Percentiles rank a stretch among this genome's conserved stretches.
Conservation (phyloP, 306 rosid species). For the Morella rubra region DNA sequence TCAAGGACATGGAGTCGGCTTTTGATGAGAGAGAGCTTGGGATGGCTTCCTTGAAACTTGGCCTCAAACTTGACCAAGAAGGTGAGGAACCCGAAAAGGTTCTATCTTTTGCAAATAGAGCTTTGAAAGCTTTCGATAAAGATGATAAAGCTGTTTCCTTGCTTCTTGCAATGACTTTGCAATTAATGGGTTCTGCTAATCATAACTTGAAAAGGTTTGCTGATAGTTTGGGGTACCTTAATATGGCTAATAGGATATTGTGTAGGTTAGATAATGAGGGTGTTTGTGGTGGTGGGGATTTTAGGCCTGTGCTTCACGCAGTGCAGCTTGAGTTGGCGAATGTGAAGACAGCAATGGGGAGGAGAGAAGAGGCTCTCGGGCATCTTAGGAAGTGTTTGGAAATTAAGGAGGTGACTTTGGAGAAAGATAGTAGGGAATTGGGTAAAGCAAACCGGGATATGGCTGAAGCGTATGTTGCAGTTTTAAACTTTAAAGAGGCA, state of each 20-base stretch:
- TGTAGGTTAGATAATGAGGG: slow-evolving; percentile 64
- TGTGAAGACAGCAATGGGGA: slow-evolving; percentile 85
- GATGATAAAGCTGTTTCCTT: slow-evolving; percentile 56
- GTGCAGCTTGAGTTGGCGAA: slow-evolving; percentile 80
- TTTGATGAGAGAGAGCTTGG: slow-evolving; percentile 73
- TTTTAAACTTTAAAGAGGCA: slow-evolving; percentile 78
- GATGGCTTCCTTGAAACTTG: slow-evolving; percentile 77
- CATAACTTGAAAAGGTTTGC: slow-evolving; percentile 64
- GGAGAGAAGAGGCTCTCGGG: slow-evolving; percentile 89
- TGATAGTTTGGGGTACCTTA: slow-evolving; percentile 84
- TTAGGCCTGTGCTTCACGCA: slow-evolving; percentile 80
- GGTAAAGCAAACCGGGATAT: slow-evolving; percentile 71
- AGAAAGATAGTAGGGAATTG: slow-evolving; percentile 64
- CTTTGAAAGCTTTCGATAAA: slow-evolving; percentile 64
- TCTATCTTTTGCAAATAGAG: slow-evolving; percentile 62
- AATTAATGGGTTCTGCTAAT: slow-evolving; percentile 73
- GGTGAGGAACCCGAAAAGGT: slow-evolving; percentile 81
- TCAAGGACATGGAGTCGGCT: slow-evolving; percentile 64
- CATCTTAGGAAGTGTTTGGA: slow-evolving; percentile 78
- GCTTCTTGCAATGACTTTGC: slow-evolving; percentile 78
- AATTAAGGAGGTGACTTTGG: slow-evolving; percentile 75
- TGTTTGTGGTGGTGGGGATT: slow-evolving; percentile 40
- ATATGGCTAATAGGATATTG: slow-evolving; percentile 70
- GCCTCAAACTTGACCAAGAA: slow-evolving; percentile 80
- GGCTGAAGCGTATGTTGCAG: slow-evolving; percentile 75